Evolutionary conservation across 257 asterid genomes (phyloP).

Genomic region (Penstemon eatonii): DNA sequence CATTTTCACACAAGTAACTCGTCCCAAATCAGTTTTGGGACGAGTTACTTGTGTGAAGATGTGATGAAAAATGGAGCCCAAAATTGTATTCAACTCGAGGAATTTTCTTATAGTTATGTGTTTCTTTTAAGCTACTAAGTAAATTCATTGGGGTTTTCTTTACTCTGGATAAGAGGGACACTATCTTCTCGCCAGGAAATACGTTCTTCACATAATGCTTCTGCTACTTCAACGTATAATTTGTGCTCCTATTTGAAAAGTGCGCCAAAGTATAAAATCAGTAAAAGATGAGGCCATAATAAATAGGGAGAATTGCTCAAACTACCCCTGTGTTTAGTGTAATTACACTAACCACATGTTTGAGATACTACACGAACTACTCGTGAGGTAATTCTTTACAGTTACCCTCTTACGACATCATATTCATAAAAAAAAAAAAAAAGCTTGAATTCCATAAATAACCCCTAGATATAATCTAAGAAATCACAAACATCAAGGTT

Average conservation of each 20-base stretch:
- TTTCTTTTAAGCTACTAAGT: constrained; percentile 18
- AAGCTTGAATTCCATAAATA: too few relatives aligned
- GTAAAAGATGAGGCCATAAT: not conserved
- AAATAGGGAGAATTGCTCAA: not conserved
- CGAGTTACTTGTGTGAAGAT: not conserved
- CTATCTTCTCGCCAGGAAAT: constrained; percentile 75
- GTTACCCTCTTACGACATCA: too few relatives aligned
- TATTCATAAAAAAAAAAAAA: too few relatives aligned
- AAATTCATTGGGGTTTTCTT: constrained; percentile 45
- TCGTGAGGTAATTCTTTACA: too few relatives aligned
- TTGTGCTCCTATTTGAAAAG: constrained; percentile 58
- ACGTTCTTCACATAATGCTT: constrained; percentile 73
- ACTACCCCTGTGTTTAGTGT: too few relatives aligned
- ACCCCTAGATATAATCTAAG: too few relatives aligned
- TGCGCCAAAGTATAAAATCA: constrained; percentile 12
- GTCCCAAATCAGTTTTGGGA: not conserved
- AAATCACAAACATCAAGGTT: too few relatives aligned
- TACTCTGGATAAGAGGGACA: constrained; percentile 68
- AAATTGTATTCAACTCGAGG: not conserved
- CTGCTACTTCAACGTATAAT: constrained; percentile 57
- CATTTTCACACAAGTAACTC: not conserved
- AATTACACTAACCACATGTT: too few relatives aligned
- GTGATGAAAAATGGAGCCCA: not conserved
- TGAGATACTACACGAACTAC: too few relatives aligned
- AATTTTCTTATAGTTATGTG: not conserved